Base-by-base conservation (phyloP, 2,329 filamentous ascomycete genomes). In the Hymenoscyphus fructigenus region DNA sequence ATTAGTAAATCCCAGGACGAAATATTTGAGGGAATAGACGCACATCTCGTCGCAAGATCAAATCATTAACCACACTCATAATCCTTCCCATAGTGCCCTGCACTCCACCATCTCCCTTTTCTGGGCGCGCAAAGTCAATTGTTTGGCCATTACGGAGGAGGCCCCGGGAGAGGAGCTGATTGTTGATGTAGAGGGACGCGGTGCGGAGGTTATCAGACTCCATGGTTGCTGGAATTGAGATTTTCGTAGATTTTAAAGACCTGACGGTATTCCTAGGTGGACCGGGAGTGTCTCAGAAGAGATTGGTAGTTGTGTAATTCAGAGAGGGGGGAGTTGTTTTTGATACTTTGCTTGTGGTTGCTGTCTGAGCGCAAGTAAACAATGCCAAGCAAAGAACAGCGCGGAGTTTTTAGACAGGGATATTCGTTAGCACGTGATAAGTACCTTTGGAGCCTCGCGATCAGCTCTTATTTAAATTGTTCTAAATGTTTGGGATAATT, bases 11-110 rank as follows among this genome's bases (percentile, higher is more conserved):
- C 14, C 3, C 20, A 53, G 20, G 9, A n/a, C 12, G 14, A 26
- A 53, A 6, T 5, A 53, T 53, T 53, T 23, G 20, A n/a, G 23
- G 20, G 3, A 23, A 26, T 53, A 50, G 28, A 82, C 88, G 72
- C 81, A 96, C 92, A 77, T 99, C 95, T 81, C 93, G 87, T 70
- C 93, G 87, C 66, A 97, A 77, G 65, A 99, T 92, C 71, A 99
- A 79, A 75, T 99, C 95, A 78, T 99, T 97, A 59, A 99, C 88
- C 28, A 99, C 84, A 75, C 94, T 91, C 79, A 99, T 97, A 72
- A 98, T 89, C 70, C 88, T 87, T 23, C 91, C 90, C 88, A 95
- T 94, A 20, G 91, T 91, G 60, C 84, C 85, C 74, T 85, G 84
- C 44, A 86, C 82, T 20, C 85, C 86, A 20, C 84, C 83, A 68